phyloP scores from a whole-genome alignment of 225 moss, liverwort and hornwort genomes.

The Sphagnum contortum region DNA sequence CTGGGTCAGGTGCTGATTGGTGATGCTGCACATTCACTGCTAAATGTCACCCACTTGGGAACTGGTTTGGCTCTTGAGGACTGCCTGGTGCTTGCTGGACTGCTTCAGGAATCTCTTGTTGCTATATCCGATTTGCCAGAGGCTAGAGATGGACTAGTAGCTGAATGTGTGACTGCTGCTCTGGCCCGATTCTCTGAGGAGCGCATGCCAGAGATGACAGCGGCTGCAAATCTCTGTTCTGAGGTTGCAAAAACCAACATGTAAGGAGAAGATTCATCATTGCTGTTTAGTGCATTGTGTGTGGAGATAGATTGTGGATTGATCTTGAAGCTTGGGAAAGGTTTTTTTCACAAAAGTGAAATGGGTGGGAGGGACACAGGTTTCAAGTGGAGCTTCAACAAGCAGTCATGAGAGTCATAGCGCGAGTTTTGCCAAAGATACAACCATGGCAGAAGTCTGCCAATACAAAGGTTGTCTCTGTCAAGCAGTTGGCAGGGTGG shows the following conservation, averaged over 20 bases:
- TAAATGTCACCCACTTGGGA: constrained; percentile 59
- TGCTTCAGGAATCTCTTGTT: constrained; percentile 30
- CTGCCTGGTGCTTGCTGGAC: constrained; percentile 36
- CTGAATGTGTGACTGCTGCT: constrained; percentile 19
- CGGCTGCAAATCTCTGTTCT: constrained; percentile 42
- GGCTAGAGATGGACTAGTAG: constrained; percentile 2
- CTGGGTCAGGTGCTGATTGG: constrained; percentile 37
- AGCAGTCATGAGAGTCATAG: constrained; percentile 42
- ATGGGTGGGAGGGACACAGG: constrained; percentile 16
- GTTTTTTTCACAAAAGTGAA: no score
- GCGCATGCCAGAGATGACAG: constrained; percentile 52
- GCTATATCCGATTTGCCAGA: not conserved
- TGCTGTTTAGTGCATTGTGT: no score
- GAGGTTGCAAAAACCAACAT: constrained; percentile 47
- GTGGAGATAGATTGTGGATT: no score
- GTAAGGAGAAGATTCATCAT: constrained; percentile 6
- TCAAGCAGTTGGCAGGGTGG: constrained; percentile 32
- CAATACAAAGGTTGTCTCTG: constrained; percentile 36
- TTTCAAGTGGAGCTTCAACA: constrained; percentile 57
- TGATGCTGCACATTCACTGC: constrained; percentile 49
- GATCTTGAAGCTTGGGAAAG: no score
- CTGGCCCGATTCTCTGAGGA: constrained; percentile 32
- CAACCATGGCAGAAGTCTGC: constrained; percentile 54
- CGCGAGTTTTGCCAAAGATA: constrained; percentile 27
- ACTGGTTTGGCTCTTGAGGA: constrained; percentile 56